Evolutionary conservation across 1,139 yeast species (phyloP), one percentile per base, ranked within the genome.

Genomic region (Candida albicans): DNA sequence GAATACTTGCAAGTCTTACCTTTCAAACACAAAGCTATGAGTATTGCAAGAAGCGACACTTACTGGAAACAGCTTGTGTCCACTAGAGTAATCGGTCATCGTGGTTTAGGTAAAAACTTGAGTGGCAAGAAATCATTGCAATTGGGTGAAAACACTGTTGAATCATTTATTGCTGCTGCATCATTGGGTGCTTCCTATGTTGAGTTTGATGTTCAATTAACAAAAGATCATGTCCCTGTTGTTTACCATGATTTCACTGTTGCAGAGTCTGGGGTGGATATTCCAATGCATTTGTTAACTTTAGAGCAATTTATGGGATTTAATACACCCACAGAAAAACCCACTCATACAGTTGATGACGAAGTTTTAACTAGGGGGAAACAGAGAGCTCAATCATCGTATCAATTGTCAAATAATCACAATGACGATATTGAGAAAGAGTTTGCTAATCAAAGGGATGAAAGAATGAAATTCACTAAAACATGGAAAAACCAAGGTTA

Each of bases 111-210:
- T 52, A 91, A 90, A 68, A 93, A 93, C 65, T 70, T 73, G 35
- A 77, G 81, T 50, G 77, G 79, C 39, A 77, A 84, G 42, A 83
- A 81, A 51, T 87, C 96, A 5, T 74, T 93, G 58, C 99, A 93
- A 65, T 73, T 93, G 49, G 99, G 99, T 35, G 99, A 93, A 59
- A 93, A 93, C 59, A 93, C 99, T 0, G 87, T 93, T 30, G 97
- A 91, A 59, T 87, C 96, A 1, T 93, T 93, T 54, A 87, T 93
- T 59, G 96, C 96, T 9, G 99, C 99, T 0, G 96, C 98, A 0
- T 90, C 96, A 4, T 70, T 93, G 53, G 99, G 99, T 32, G 93
- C 93, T 1, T 82, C 90, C 1, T 85, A 85, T 57, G 97, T 95
- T 42, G 99, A 93, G 64, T 93, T 93, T 62, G 99, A 93, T 64